Conservation (phyloP, 768 basidiomycete genomes). For the Galerina marginata region DNA sequence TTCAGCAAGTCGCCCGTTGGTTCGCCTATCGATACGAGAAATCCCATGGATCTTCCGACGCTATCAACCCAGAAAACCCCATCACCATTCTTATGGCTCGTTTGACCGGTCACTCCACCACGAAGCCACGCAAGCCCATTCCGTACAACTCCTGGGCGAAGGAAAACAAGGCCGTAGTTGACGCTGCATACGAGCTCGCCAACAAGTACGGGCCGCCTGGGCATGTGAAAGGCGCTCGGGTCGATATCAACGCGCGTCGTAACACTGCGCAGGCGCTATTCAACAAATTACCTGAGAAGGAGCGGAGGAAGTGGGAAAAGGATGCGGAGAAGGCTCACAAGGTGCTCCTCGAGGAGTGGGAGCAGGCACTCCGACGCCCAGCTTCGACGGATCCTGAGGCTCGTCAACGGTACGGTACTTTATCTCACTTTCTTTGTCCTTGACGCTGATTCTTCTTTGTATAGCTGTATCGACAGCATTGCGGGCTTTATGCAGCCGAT, state of each 20-base stretch:
- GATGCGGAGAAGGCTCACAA: not conserved
- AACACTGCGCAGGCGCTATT: not conserved
- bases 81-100: not conserved
- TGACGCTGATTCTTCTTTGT: not conserved
- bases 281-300: not conserved
- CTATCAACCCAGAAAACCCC: not conserved
- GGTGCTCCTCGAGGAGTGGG: not conserved
- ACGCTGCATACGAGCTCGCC: not conserved
- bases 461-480: not conserved
- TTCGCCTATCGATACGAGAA: not conserved
- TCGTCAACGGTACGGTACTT: not conserved
- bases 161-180: not conserved
- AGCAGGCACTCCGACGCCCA: not conserved
- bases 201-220: not conserved
- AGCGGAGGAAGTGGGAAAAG: too few species aligned
- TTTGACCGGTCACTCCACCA: not conserved
- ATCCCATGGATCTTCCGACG: not conserved
- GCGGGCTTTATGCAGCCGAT: not conserved
- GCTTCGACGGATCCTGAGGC: not conserved
- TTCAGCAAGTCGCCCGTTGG: not conserved
- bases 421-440: not conserved
- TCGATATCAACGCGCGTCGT: not conserved
- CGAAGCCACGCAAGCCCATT: not conserved
- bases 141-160: not conserved
- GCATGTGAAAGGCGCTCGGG: too few species aligned